Evolutionary conservation across 805 yeast species (phyloP).

Genomic region (Priceomyces haplophilus): DNA sequence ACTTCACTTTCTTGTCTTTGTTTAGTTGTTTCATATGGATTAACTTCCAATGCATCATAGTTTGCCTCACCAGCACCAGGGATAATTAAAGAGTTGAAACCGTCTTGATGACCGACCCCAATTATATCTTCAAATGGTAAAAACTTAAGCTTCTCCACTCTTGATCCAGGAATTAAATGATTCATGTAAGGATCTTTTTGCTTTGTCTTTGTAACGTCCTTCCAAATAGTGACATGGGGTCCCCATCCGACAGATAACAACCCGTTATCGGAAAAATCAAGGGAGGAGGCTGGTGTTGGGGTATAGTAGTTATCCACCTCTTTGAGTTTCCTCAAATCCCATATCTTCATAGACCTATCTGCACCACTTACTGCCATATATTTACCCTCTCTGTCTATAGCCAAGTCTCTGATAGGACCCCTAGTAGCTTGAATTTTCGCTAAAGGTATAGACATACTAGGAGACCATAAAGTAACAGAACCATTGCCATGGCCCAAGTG

Average conservation of each 20-base stretch:
- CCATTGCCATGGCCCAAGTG: constrained; percentile 94
- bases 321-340: constrained; percentile 88
- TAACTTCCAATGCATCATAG: constrained; percentile 87
- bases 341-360: constrained; percentile 78
- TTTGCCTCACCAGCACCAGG: constrained; percentile 99
- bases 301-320: constrained; percentile 66
- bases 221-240: constrained; percentile 92
- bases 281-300: constrained; percentile 82
- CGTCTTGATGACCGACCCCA: constrained; percentile 79
- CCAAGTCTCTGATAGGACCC: constrained; percentile 84
- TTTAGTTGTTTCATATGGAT: constrained; percentile 87
- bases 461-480: constrained; percentile 90
- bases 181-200: constrained; percentile 90
- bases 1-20: constrained; percentile 95
- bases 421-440: constrained; percentile 77
- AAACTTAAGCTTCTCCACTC: constrained; percentile 62
- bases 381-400: constrained; percentile 86
- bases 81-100: constrained; percentile 79
- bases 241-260: constrained; percentile 91
- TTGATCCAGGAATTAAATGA: constrained; percentile 78
- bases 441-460: constrained; percentile 78
- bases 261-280: constrained; percentile 84
- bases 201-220: constrained; percentile 67
- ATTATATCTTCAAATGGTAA: constrained; percentile 97
- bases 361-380: constrained; percentile 94